Base-by-base conservation (phyloP, 768 basidiomycete genomes). In the Tylopilus plumbeoviolaceoides region DNA sequence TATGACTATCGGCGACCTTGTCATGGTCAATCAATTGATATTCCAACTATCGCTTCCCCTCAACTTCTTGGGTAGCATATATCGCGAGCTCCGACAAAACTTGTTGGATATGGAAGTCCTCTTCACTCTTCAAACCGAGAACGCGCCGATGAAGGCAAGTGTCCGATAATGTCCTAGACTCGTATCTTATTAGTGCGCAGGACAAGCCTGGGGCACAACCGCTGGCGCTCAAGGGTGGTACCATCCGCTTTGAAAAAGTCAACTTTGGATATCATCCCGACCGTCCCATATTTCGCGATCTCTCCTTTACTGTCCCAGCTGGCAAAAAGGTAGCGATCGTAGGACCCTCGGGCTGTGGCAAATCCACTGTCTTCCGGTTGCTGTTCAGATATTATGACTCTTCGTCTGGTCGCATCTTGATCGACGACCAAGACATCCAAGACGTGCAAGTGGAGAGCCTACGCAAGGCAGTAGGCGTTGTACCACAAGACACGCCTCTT, bases 21-120 rank as follows among this genome's bases (percentile, higher is more conserved):
- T 99, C 60, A 98, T 99, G 95, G 89, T 97, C 61, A 99, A 99
- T 70, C 95, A 98, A 65, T 79, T 99, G 23, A 93, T 98, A 31
- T 99, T 99, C 76, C 97, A 99, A 65, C 75, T 99, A 0, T 97
- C 94, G 0, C 73, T 98, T 30, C 97, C 97, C 4, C 83, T 99
- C 55, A 98, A 98, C 72, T 99, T 99, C 73, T 74, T 99, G 54
- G 97, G 92, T 1, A 91, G 94, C 2, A 95, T 99, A 47, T 99
- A 99, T 64, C 91, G 97, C 44, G 97, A 99, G 67, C 82, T 98
- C 71, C 78, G 94, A 39, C 97, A 99, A 65, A 95, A 93, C 66
- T 72, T 99, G 39, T 79, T 99, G 44, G 97, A 99, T 68, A 98
- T 99, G 95, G 95, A 98, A 55, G 83, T 91, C 1, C 73, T 99